These are phyloP conservation scores for Penicillium ucsense DNA, from an alignment of 495 filamentous ascomycete genomes.

Conservation along the genomic window DNA sequence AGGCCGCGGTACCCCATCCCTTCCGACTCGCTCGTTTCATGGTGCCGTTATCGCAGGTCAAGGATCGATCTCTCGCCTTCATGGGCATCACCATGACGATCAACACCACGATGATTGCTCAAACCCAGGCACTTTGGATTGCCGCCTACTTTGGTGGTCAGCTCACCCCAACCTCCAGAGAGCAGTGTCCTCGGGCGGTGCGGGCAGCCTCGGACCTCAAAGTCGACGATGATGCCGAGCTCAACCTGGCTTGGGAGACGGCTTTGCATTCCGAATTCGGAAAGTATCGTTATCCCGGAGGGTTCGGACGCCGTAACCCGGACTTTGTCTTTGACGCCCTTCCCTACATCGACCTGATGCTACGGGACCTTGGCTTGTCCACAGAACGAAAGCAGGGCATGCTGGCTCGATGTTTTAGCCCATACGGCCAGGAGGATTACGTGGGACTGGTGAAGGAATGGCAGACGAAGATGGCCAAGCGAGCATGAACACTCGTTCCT, in stretches of 20 bases:
- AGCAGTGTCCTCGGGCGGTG: slow-evolving; percentile 14
- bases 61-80: slow-evolving; percentile 54
- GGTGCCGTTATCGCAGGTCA: slow-evolving; percentile 49
- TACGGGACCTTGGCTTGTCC: slow-evolving; percentile 53
- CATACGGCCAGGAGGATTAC: slow-evolving; percentile 55
- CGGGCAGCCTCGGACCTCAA: slow-evolving; percentile 10
- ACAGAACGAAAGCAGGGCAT: slow-evolving; percentile 31
- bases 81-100: slow-evolving; percentile 56
- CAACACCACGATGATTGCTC: slow-evolving; percentile 50
- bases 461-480: slow-evolving; percentile 11
- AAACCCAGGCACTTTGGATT: slow-evolving; percentile 66
- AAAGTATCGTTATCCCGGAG: slow-evolving; percentile 56
- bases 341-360: slow-evolving; percentile 67
- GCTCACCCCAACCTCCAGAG: slow-evolving; percentile 19
- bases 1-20: slow-evolving; percentile 26
- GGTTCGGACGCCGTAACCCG: slow-evolving; percentile 52
- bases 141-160: slow-evolving; percentile 50
- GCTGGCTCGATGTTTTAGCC: slow-evolving; percentile 40
- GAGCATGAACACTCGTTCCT: not conserved
- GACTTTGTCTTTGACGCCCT: slow-evolving; percentile 69
- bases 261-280: slow-evolving; percentile 58
- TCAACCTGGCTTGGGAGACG: slow-evolving; percentile 43
- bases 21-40: slow-evolving; percentile 61
- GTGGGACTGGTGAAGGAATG: slow-evolving; percentile 50
- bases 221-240: slow-evolving; percentile 9